Base-by-base conservation (phyloP, 1,284 basidiomycete species). In the Sanghuangporus sanghuang region DNA sequence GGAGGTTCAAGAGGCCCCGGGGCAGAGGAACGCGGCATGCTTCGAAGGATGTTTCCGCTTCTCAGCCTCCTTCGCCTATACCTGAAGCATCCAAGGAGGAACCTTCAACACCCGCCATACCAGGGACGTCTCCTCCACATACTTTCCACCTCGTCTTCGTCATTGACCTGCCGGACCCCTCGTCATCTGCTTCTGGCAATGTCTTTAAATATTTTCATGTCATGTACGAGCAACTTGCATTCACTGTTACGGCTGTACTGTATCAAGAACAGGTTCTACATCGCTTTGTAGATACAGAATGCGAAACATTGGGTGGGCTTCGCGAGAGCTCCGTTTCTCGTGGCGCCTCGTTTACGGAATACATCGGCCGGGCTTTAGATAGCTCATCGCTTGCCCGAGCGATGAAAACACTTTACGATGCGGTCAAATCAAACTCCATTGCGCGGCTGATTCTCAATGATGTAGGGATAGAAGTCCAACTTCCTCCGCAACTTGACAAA, bases 71-170 rank as follows among this genome's bases (percentile, higher is more conserved):
- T 6, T 44, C 52, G 8, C 53, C 53, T 21, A 52, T 55, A 42
- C 53, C 27, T 18, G 53, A 54, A 36, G 16, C 38, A 39, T 16
- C 56, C 61, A 38, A 23, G 12, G 57, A 63, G 16, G 65, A 60
- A 16, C 44, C 44, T 12, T 27, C 36, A 6, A 61, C 70, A 36
- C 60, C 67, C 1, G 58, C 70, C 9, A 67, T 65, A 18, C 16
- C 62, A 11, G 54, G 58, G 53, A 42, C 63, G 68, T 78, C 85
- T 0, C 85, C 86, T 83, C 77, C 96, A 57, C 83, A 89, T 70
- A 89, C 86, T 62, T 96, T 97, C 74, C 93, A 96, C 74, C 80
- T 97, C 65, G 92, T 95, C 8, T 77, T 96, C 62, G 92, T 96
- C 8, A 78, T 96, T 57, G 95, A 97, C 74, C 81, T 92, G 38